Base-by-base conservation (phyloP, 768 basidiomycete genomes). In the Strobilomyces echinocephalus region DNA sequence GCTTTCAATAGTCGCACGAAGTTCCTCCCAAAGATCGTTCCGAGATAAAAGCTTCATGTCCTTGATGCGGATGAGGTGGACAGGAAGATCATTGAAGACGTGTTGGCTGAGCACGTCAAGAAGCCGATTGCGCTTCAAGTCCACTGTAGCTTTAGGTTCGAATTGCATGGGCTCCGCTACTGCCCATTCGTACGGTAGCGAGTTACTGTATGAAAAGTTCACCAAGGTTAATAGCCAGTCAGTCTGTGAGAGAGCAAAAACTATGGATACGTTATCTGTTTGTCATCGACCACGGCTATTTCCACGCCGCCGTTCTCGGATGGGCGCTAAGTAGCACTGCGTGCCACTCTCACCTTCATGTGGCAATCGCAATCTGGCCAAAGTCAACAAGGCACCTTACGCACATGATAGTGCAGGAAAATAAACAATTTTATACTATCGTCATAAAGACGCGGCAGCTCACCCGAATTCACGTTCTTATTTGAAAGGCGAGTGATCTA, bases 81-180 rank as follows among this genome's bases (percentile, higher is more conserved):
- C n/a, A 18, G 58, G 57, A 21, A 59, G 57, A 12, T 60, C 44
- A 4, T 54, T 59, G 57, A 54, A 59, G 40, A 59, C 20, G 11
- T 59, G 52, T 30, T 47, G 57, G 41, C 35, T 28, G 52, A 58
- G 46, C 9, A 44, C 8, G 36, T 59, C 40, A 20, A 59, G 52
- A 43, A 59, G 52, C 10, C 33, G 38, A 33, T 20, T 24, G 10
- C 57, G 57, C 51, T 54, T 54, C 39, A 33, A 36, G 57, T 11
- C 11, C 24, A 34, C 24, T 7, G 46, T n/a, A 5, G 10, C 35
- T 38, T 58, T 49, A 21, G 18, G 15, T 38, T 46, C 56, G 21
- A 16, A 34, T 34, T 36, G 45, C 6, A 15, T 20, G 44, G 4
- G 39, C 5, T 52, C 47, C 43, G 15, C 24, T 43, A 14, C 5